Evolutionary conservation across 139 green algal species (phyloP).

Genomic region (Microglena sp.): DNA sequence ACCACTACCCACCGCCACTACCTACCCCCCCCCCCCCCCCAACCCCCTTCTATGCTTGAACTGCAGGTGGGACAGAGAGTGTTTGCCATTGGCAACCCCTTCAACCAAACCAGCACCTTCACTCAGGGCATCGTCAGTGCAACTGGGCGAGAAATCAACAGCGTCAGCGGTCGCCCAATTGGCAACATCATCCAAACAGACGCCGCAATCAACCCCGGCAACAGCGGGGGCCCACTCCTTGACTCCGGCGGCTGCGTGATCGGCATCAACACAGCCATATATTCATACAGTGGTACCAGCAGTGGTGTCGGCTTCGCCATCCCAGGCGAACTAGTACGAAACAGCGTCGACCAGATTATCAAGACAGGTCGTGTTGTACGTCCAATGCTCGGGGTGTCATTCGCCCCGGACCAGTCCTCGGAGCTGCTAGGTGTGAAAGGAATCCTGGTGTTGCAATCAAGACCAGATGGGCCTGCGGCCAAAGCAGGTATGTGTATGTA

Average conservation of each 20-base stretch:
- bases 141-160: slow-evolving; percentile 72
- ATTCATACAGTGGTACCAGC: slow-evolving; percentile 59
- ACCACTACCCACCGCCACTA: background rate
- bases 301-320: slow-evolving; percentile 58
- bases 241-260: slow-evolving; percentile 53
- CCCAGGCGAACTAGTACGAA: slow-evolving; percentile 14
- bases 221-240: slow-evolving; percentile 52
- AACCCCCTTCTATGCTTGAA: background rate
- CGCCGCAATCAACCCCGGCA: slow-evolving; percentile 75
- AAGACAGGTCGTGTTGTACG: slow-evolving; percentile 51
- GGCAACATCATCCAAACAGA: slow-evolving; percentile 82
- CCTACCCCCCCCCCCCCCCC: background rate
- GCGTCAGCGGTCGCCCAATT: slow-evolving; percentile 53
- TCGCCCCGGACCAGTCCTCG: slow-evolving; percentile 71
- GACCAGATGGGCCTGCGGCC: slow-evolving; percentile 56
- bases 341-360: slow-evolving; percentile 66
- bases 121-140: slow-evolving; percentile 61
- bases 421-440: slow-evolving; percentile 60
- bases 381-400: slow-evolving; percentile 82
- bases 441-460: slow-evolving; percentile 74
- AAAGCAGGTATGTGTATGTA: slow-evolving; percentile 20
- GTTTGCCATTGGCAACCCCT: slow-evolving; percentile 88
- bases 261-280: slow-evolving; percentile 57
- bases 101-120: slow-evolving; percentile 76
- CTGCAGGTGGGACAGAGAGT: slow-evolving; percentile 24